Percentiles rank a stretch among this genome's conserved stretches.
Evolutionary conservation across 108 stramenopile species (phyloP).

Genomic region (Pseudonitzschia delicatissima): DNA sequence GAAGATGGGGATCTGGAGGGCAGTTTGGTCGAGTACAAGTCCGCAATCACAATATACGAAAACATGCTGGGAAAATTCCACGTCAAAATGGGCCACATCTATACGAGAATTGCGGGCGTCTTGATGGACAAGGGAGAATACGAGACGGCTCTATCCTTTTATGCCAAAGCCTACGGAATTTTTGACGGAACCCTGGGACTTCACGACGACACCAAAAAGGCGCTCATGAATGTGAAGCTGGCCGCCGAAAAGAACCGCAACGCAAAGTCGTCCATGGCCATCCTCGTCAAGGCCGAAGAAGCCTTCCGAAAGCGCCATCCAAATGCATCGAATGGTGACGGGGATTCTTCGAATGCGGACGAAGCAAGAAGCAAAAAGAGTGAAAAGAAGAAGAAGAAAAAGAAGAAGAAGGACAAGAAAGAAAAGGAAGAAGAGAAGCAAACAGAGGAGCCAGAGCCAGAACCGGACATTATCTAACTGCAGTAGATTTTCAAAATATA

Average conservation of each 20-base stretch:
- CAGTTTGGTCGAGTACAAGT: conserved; percentile 34
- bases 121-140: conserved; percentile 41
- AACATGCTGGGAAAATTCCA: conserved; percentile 36
- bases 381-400: conserved; percentile 13
- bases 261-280: conserved; percentile 16
- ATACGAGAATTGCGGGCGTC: conserved; percentile 29
- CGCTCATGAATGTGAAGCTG: conserved; percentile 27
- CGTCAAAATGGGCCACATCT: conserved; percentile 36
- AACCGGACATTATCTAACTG: conserved; percentile 4
- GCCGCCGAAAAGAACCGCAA: conserved; percentile 30
- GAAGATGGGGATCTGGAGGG: conserved; percentile 27
- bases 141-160: conserved; percentile 39
- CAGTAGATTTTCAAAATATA: too few species aligned
- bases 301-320: conserved; percentile 25
- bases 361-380: background rate
- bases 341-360: background rate
- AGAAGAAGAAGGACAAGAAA: background rate
- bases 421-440: conserved; percentile 3
- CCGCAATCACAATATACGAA: conserved; percentile 36
- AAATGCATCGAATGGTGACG: background rate
- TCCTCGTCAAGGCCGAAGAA: conserved; percentile 36
- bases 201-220: conserved; percentile 34
- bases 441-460: background rate
- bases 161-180: conserved; percentile 37
- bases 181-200: conserved; percentile 32